Conservation (phyloP, 164 flowering plant species). For the Berberis vulgaris region DNA sequence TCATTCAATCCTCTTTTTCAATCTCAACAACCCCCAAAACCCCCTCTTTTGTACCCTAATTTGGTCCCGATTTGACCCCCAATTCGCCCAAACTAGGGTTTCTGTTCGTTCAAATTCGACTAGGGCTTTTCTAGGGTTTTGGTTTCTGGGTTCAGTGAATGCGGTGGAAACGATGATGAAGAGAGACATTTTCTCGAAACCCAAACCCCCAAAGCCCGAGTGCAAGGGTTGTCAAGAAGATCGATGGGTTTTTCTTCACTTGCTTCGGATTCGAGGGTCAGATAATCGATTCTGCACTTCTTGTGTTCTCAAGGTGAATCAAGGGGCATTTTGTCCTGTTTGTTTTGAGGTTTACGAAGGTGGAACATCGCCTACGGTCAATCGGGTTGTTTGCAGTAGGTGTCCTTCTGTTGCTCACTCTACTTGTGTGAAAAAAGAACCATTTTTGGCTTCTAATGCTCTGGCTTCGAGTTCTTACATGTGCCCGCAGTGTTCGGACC, state of each 20-base stretch:
- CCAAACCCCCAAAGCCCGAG: neutral
- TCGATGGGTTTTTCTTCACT: slow-evolving; percentile 14
- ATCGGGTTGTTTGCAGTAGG: slow-evolving; percentile 29
- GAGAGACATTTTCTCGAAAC: too few species aligned
- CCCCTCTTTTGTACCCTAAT: too few species aligned
- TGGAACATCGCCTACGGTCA: slow-evolving; percentile 10
- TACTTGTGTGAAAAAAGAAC: slow-evolving; percentile 21
- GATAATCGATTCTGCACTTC: slow-evolving; percentile 48
- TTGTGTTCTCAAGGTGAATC: slow-evolving; percentile 24
- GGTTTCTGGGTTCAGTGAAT: too few species aligned
- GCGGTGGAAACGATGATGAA: too few species aligned
- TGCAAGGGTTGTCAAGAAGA: slow-evolving; percentile 29
- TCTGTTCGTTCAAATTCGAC: too few species aligned
- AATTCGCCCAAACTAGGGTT: too few species aligned
- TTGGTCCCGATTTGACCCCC: too few species aligned
- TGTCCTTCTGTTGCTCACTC: slow-evolving; percentile 49
- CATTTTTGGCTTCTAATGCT: too few species aligned
- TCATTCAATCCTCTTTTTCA: too few species aligned
- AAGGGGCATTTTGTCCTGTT: slow-evolving; percentile 48
- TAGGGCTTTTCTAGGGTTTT: too few species aligned
- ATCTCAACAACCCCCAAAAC: too few species aligned
- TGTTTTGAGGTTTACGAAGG: slow-evolving; percentile 36
- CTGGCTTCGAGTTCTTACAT: neutral
- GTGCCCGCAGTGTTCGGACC: slow-evolving; percentile 40
- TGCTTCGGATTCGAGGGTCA: slow-evolving; percentile 22